A percentile compares a stretch with the other conserved stretches of the same genome.
Evolutionary conservation across 345 rosid species (phyloP).

Genomic region (Eutrema yunnanense): DNA sequence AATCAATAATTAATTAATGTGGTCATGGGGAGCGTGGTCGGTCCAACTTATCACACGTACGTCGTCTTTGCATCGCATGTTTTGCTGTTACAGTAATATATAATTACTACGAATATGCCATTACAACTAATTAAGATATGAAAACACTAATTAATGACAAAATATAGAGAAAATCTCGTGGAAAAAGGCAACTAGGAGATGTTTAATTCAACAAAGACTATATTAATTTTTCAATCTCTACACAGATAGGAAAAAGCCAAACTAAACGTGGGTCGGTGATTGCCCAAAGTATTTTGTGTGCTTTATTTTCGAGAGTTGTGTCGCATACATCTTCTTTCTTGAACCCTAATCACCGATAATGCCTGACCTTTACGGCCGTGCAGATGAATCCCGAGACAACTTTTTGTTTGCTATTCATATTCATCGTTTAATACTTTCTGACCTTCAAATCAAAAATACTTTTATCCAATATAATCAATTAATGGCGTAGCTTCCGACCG

Average conservation of each 20-base stretch:
- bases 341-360: not conserved
- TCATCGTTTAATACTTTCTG: not conserved
- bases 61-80: constrained; percentile 20
- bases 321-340: not conserved
- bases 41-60: constrained; percentile 18
- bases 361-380: not conserved
- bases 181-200: not conserved
- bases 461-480: not conserved
- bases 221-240: not conserved
- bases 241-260: not conserved
- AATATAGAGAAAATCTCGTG: not conserved
- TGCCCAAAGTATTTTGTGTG: not conserved
- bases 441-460: not conserved
- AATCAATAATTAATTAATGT: not conserved
- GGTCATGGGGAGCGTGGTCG: not conserved
- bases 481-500: not conserved
- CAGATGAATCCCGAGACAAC: not conserved
- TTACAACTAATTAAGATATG: not conserved
- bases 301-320: not conserved
- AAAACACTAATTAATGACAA: not conserved
- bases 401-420: not conserved
- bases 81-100: not conserved
- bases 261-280: constrained; percentile 5
- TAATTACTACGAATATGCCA: too few species aligned
- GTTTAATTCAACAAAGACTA: not conserved